Conservation (phyloP, 495 filamentous ascomycete genomes). For the Usnea hakonensis region DNA sequence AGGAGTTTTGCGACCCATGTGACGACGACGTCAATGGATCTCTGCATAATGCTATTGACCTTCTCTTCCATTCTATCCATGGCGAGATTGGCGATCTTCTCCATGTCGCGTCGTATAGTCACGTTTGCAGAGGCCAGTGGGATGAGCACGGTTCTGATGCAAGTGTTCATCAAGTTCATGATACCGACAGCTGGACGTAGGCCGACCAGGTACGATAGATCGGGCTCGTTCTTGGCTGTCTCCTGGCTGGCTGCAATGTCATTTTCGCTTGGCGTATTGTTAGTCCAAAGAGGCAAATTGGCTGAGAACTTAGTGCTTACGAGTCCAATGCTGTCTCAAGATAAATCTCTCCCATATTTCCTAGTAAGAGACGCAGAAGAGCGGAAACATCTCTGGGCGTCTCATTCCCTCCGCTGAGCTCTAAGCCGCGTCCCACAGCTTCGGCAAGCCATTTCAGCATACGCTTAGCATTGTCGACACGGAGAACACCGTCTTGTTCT, state of each 20-base stretch:
- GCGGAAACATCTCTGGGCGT: conserved; percentile 92
- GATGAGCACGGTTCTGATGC: conserved; percentile 83
- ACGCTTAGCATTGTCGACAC: conserved; percentile 77
- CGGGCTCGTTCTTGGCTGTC: conserved; percentile 71
- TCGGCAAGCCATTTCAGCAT: conserved; percentile 99
- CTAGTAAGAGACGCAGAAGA: conserved; percentile 73
- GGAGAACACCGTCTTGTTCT: conserved; percentile 79
- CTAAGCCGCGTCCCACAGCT: conserved; percentile 84
- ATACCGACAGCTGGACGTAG: conserved; percentile 79
- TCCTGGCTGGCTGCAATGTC: conserved; percentile 71
- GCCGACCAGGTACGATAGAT: conserved; percentile 71
- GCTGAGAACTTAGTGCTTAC: conserved; percentile 24
- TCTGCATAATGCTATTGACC: conserved; percentile 76
- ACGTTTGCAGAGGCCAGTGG: conserved; percentile 81
- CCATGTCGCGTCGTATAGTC: conserved; percentile 82
- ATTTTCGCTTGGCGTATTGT: conserved; percentile 40
- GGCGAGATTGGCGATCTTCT: conserved; percentile 66
- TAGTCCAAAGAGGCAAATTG: neutral
- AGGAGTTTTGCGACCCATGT: conserved; percentile 72
- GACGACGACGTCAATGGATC: conserved; percentile 73
- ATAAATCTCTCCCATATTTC: conserved; percentile 88
- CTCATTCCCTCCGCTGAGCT: conserved; percentile 76
- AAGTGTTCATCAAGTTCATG: conserved; percentile 85
- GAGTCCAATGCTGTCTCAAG: conserved; percentile 90
- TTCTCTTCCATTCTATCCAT: conserved; percentile 80